These are phyloP conservation scores for Eustoma russellianum DNA, from an alignment of 257 asterid species.

Conservation along the genomic window DNA sequence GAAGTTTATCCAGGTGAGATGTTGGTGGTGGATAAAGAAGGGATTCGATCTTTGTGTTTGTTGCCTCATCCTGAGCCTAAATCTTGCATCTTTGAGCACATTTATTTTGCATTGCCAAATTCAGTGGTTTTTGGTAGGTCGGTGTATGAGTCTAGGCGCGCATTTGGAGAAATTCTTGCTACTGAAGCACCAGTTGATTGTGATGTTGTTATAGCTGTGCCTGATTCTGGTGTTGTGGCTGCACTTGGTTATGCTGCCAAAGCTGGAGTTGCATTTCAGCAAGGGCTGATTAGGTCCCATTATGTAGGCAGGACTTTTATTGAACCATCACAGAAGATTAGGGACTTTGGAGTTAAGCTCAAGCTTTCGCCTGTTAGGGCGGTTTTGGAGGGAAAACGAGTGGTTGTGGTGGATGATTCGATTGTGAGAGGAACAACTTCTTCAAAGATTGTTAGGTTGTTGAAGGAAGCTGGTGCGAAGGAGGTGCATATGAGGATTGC, in stretches of 20 bases:
- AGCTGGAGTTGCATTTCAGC: conserved; percentile 85
- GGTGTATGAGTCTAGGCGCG: conserved; percentile 65
- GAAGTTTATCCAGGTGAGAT: conserved; percentile 44
- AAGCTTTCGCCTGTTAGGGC: conserved; percentile 79
- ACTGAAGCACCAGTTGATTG: conserved; percentile 73
- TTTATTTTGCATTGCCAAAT: conserved; percentile 69
- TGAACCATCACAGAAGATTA: conserved; percentile 87
- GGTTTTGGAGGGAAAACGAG: conserved; percentile 91
- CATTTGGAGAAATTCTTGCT: conserved; percentile 69
- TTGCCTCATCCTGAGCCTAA: conserved; percentile 55
- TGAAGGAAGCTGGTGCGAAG: conserved; percentile 85
- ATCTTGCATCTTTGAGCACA: conserved; percentile 83
- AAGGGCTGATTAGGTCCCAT: conserved; percentile 81
- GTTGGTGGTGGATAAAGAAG: conserved; percentile 37
- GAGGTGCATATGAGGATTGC: conserved; percentile 97
- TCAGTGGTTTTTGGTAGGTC: conserved; percentile 73
- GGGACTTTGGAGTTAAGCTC: conserved; percentile 91
- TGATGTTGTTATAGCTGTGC: conserved; percentile 90
- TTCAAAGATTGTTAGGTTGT: conserved; percentile 74
- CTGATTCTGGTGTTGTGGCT: conserved; percentile 91
- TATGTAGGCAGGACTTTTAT: conserved; percentile 88
- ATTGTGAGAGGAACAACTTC: conserved; percentile 91
- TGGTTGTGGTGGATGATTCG: conserved; percentile 94
- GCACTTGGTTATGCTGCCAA: conserved; percentile 88
- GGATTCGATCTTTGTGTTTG: conserved; percentile 44